phyloP scores from a whole-genome alignment of 768 basidiomycete genomes.

The Favolaschia claudopus region DNA sequence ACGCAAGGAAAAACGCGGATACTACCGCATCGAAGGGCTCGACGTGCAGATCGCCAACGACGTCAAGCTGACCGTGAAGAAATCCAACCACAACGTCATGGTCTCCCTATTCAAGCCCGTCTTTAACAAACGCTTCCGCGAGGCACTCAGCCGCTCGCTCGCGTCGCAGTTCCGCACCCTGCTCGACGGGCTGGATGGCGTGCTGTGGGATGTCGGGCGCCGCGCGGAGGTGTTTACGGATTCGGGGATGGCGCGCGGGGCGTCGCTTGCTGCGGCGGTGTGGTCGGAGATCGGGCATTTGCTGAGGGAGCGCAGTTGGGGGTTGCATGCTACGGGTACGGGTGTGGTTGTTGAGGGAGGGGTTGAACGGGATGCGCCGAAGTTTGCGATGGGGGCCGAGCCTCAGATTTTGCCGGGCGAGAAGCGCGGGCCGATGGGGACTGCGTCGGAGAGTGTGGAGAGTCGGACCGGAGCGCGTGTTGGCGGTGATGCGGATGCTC shows the following conservation, averaged over 20 bases:
- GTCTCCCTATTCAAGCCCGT: conserved; percentile 69
- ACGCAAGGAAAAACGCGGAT: conserved; percentile 54
- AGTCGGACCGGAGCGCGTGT: conserved; percentile 25
- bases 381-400: conserved; percentile 66
- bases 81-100: conserved; percentile 70
- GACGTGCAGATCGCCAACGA: conserved; percentile 64
- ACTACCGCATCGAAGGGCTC: conserved; percentile 64
- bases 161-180: conserved; percentile 58
- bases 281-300: conserved; percentile 75
- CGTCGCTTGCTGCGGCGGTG: conserved; percentile 59
- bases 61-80: conserved; percentile 57
- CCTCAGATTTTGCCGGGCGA: conserved; percentile 76
- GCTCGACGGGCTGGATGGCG: conserved; percentile 60
- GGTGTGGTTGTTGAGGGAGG: conserved; percentile 62
- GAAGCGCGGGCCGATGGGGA: conserved; percentile 72
- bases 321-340: conserved; percentile 65
- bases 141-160: conserved; percentile 64
- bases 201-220: conserved; percentile 64
- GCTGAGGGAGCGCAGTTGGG: conserved; percentile 45
- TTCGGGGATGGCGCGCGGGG: conserved; percentile 58
- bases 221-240: conserved; percentile 72
- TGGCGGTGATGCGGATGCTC: conserved; percentile 35
- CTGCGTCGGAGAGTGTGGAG: conserved; percentile 33
- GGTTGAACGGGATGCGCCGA: conserved; percentile 31
- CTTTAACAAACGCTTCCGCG: conserved; percentile 60